Base-by-base conservation (phyloP, 768 basidiomycete genomes). In the Boletus bicolor region DNA sequence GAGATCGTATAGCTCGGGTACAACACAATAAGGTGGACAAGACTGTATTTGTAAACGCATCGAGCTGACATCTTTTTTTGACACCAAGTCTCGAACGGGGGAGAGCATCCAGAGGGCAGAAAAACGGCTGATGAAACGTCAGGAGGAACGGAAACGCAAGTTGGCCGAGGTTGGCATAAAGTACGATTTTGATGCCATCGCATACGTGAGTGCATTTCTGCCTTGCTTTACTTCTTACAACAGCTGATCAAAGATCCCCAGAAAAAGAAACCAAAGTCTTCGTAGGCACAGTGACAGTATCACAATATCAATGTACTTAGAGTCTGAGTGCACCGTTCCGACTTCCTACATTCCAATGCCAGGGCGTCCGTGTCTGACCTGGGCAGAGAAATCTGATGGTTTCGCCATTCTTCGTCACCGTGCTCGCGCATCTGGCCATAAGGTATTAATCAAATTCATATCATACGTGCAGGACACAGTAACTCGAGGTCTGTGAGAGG, bases 131-230 rank as follows among this genome's bases (percentile, higher is more conserved):
- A 68, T 93, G 44, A 85, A 82, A 65, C 85, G 91, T 54, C 91
- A 98, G 66, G 78, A 81, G 52, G 77, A 82, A 66, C 84, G 87
- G 58, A 89, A 92, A 67, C 82, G 82, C 47, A 93, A 92, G 73
- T 76, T 98, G 54, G 82, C 79, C 44, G 86, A 85, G 56, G 75
- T 79, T 8, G 96, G 94, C 5, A 96, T 99, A 68, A 80, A 87
- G 46, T 98, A 98, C 66, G 84, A 93, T 61, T 86, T 96, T 50
- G 82, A 85, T 41, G 76, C 77, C n/a, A 85, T 85, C 44, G 84
- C 85, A 68, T 97, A 95, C 75, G 92, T 93, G 70, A 74, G 91
- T 81, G 15, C 50, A 43, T 10, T 42, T 26, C 26, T 44, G 21
- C 2, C 43, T 10, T 51, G 30, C 37, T 15, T 36, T 39, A 3